Evolutionary conservation across 2,329 filamentous ascomycete species (phyloP).

Genomic region (Ambrosiella beaveri): DNA sequence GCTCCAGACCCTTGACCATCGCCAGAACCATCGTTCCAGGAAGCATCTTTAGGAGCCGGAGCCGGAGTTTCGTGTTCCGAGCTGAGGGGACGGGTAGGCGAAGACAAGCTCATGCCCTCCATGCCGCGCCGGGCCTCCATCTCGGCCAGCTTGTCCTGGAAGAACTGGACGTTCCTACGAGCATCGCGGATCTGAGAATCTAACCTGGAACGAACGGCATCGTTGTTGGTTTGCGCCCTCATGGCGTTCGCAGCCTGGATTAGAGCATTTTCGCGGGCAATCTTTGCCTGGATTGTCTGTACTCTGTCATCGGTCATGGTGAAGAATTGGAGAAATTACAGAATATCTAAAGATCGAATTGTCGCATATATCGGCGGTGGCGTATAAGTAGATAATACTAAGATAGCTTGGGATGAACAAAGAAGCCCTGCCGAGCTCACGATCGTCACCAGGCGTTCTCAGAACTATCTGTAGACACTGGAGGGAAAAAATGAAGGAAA

Average conservation of each 20-base stretch:
- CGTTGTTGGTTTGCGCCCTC: slow-evolving; percentile 91
- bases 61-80: slow-evolving; percentile 35
- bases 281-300: slow-evolving; percentile 84
- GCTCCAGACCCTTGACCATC: slow-evolving; percentile 37
- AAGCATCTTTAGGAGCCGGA: slow-evolving; percentile 59
- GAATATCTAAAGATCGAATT: neutral
- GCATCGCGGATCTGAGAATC: slow-evolving; percentile 91
- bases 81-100: slow-evolving; percentile 28
- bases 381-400: neutral
- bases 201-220: slow-evolving; percentile 72
- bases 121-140: slow-evolving; percentile 65
- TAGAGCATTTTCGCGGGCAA: slow-evolving; percentile 88
- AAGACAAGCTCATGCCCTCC: slow-evolving; percentile 47
- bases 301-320: slow-evolving; percentile 47
- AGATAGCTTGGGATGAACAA: neutral
- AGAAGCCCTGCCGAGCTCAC: neutral
- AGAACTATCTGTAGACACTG: too few relatives aligned
- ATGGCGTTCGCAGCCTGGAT: slow-evolving; percentile 89
- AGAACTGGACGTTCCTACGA: slow-evolving; percentile 82
- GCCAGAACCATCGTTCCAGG: slow-evolving; percentile 53
- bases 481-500: neutral
- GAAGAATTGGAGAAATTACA: slow-evolving; percentile 15
- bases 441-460: neutral
- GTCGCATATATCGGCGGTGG: neutral
- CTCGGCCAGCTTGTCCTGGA: slow-evolving; percentile 81